A percentile compares a stretch with the other conserved stretches of the same genome.
Conservation (phyloP, 345 rosid genomes). For the Salix brachista region DNA sequence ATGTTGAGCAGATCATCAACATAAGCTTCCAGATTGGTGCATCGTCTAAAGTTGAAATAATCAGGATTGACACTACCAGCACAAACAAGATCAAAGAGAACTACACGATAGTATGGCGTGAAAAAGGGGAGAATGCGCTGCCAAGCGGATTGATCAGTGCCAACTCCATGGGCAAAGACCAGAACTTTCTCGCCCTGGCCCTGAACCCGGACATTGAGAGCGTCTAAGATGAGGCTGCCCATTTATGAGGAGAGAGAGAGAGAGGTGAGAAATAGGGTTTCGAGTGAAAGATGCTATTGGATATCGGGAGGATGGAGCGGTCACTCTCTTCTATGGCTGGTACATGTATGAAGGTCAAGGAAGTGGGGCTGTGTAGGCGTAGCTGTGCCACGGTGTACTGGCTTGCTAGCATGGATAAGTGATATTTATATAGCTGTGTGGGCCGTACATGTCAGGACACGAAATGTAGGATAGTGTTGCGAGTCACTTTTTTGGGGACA, state of each 20-base stretch:
- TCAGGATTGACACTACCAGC: constrained; percentile 89
- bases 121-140: constrained; percentile 69
- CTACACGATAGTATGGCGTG: constrained; percentile 40
- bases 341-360: not conserved
- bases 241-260: constrained; percentile 11
- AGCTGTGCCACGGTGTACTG: too few species aligned
- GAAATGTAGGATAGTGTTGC: too few species aligned
- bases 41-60: constrained; percentile 54
- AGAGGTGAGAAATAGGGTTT: not conserved
- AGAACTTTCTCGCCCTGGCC: constrained; percentile 64
- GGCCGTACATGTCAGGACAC: too few species aligned
- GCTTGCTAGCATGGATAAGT: too few species aligned
- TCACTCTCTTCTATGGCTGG: not conserved
- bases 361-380: not conserved
- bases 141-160: constrained; percentile 91
- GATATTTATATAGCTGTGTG: too few species aligned
- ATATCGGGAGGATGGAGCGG: not conserved
- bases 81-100: constrained; percentile 77
- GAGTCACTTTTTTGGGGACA: too few species aligned
- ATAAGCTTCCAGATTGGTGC: constrained; percentile 66
- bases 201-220: constrained; percentile 61
- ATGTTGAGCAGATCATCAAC: constrained; percentile 76
- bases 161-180: constrained; percentile 76
- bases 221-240: constrained; percentile 54
- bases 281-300: not conserved